Evolutionary conservation across 352 stramenopile species (phyloP).

Genomic region (Phytophthora idaei): DNA sequence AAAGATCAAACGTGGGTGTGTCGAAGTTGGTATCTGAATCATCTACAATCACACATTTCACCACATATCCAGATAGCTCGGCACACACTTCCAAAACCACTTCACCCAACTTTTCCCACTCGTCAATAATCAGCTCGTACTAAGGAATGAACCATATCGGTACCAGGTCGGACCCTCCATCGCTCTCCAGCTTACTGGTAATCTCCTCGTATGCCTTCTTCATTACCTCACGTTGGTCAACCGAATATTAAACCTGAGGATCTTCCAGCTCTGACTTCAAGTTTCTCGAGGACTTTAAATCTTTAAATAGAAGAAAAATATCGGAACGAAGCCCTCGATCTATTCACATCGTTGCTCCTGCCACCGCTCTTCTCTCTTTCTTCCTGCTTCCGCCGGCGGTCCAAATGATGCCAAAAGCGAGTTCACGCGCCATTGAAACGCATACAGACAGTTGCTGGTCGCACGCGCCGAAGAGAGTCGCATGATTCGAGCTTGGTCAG

Average conservation of each 20-base stretch:
- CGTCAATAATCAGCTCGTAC: constrained; percentile 14
- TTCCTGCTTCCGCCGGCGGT: not conserved
- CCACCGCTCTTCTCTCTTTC: not conserved
- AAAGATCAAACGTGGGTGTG: not conserved
- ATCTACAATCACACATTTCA: constrained; percentile 1
- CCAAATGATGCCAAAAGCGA: not conserved
- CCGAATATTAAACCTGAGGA: not conserved
- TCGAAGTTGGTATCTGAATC: not conserved
- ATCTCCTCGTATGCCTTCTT: not conserved
- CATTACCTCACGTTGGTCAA: not conserved
- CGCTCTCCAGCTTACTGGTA: not conserved
- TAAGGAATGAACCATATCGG: constrained; percentile 20
- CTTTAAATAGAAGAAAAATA: not conserved
- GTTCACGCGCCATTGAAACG: constrained; percentile 4
- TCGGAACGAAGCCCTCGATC: constrained; percentile 1
- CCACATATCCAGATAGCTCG: constrained; percentile 15
- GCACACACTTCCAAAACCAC: constrained; percentile 8
- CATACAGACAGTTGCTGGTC: constrained; percentile 1
- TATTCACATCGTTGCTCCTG: constrained; percentile 3
- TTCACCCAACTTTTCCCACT: constrained; percentile 9
- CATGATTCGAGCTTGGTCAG: constrained; percentile 6
- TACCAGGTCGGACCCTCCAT: not conserved
- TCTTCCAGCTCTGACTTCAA: constrained; percentile 1
- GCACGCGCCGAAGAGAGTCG: constrained; percentile 2
- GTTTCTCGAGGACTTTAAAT: constrained; percentile 4